These are phyloP conservation scores for Takashimella tepidaria DNA, from an alignment of 1,284 basidiomycete genomes.

Conservation along the genomic window DNA sequence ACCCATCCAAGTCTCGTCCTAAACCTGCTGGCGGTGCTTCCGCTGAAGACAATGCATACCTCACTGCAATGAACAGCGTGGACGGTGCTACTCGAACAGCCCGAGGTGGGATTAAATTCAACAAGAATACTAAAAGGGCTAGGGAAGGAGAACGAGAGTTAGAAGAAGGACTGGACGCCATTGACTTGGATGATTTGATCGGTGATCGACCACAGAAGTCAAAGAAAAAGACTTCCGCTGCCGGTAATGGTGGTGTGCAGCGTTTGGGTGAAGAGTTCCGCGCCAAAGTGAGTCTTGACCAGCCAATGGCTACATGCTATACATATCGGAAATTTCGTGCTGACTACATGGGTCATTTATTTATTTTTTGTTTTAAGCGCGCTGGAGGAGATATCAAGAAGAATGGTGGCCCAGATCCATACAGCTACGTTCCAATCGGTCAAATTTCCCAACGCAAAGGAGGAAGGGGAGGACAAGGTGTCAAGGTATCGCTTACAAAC, in stretches of 20 bases:
- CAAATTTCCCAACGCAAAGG: slow-evolving; percentile 58
- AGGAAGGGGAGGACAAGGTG: slow-evolving; percentile 22
- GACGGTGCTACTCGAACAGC: slow-evolving; percentile 84
- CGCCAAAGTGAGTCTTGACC: slow-evolving; percentile 56
- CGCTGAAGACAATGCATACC: slow-evolving; percentile 59
- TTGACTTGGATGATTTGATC: slow-evolving; percentile 56
- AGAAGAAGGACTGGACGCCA: slow-evolving; percentile 26
- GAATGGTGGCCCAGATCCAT: slow-evolving; percentile 75
- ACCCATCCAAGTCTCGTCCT: slow-evolving; percentile 13
- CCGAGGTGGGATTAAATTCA: slow-evolving; percentile 84
- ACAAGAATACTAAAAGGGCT: slow-evolving; percentile 92
- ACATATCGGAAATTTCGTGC: not conserved
- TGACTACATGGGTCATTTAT: slow-evolving; percentile 51
- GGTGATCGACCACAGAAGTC: slow-evolving; percentile 51
- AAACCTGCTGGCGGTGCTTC: slow-evolving; percentile 38
- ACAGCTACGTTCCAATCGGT: slow-evolving; percentile 78
- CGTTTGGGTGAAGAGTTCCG: slow-evolving; percentile 76
- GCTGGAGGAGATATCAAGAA: slow-evolving; percentile 90
- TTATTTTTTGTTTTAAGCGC: slow-evolving; percentile 51
- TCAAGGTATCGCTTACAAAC: slow-evolving; percentile 43
- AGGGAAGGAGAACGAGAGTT: slow-evolving; percentile 59
- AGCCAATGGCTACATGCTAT: too few relatives aligned
- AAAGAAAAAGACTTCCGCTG: slow-evolving; percentile 25
- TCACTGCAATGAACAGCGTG: slow-evolving; percentile 65
- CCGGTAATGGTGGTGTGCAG: slow-evolving; percentile 47